Conservation (phyloP, 108 stramenopile genomes). For the Discostella pseudostelligera region DNA sequence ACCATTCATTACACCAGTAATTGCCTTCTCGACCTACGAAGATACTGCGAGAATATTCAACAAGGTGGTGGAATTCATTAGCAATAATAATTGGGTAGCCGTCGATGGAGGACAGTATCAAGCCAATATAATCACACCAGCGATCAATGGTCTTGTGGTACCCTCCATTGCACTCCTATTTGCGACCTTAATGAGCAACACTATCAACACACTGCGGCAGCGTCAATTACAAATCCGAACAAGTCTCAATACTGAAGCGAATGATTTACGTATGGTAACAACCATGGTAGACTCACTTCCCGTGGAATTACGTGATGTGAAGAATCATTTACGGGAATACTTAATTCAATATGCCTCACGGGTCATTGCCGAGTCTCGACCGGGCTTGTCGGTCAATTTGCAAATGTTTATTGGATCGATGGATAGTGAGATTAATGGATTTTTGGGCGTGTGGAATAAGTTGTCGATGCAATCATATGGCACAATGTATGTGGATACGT, state of each 20-base stretch:
- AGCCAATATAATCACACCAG: conserved; percentile 58
- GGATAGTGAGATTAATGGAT: conserved; percentile 67
- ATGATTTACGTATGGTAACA: conserved; percentile 55
- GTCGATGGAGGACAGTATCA: conserved; percentile 78
- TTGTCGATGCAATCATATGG: conserved; percentile 28
- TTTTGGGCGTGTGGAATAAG: conserved; percentile 45
- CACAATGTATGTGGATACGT: conserved; percentile 37
- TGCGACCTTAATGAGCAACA: conserved; percentile 53
- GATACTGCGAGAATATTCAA: conserved; percentile 34
- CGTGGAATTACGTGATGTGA: background rate
- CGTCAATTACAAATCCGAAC: conserved; percentile 63
- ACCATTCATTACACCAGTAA: conserved; percentile 37
- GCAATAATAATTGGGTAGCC: conserved; percentile 54
- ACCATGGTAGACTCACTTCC: conserved; percentile 57
- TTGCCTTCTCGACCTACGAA: conserved; percentile 45
- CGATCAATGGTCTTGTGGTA: conserved; percentile 59
- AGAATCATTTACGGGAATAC: conserved; percentile 49
- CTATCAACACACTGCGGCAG: conserved; percentile 51
- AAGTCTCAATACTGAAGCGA: conserved; percentile 65
- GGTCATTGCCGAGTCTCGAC: conserved; percentile 61
- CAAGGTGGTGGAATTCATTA: conserved; percentile 27
- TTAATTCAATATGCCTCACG: conserved; percentile 60
- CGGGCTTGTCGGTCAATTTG: conserved; percentile 25
- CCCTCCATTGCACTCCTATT: conserved; percentile 52
- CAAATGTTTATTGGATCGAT: conserved; percentile 46